These are phyloP conservation scores for Coniferiporia weirii DNA, from an alignment of 1,284 basidiomycete genomes.

Conservation along the genomic window DNA sequence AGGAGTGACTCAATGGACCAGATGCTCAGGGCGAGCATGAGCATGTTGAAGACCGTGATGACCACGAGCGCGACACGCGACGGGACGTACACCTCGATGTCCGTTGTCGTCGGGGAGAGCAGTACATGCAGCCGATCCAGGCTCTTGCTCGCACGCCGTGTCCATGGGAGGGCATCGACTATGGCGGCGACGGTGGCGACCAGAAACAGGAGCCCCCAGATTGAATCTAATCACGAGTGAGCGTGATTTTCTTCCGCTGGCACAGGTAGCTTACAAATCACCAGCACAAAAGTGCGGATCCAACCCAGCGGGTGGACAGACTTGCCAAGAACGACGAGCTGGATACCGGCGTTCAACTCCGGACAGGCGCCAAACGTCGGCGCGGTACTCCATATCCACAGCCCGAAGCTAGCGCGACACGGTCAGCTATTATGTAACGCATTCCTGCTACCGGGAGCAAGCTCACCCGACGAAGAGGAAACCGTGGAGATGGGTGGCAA, in stretches of 20 bases:
- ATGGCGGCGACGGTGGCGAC: constrained; percentile 5
- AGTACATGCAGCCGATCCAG: background rate
- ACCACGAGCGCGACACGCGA: constrained; percentile 1
- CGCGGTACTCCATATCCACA: constrained; percentile 17
- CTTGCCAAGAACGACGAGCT: constrained; percentile 16
- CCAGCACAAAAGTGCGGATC: constrained; percentile 12
- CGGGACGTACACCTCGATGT: constrained; percentile 1
- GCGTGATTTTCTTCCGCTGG: background rate
- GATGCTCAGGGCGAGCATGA: constrained; percentile 13
- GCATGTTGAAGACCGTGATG: constrained; percentile 15
- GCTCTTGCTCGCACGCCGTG: background rate
- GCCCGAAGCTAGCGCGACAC: constrained; percentile 7
- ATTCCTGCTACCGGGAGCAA: background rate
- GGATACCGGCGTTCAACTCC: constrained; percentile 7
- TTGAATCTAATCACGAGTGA: constrained; percentile 3
- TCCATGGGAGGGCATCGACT: background rate
- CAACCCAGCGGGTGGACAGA: constrained; percentile 12
- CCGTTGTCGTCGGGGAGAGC: background rate
- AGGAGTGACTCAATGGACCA: constrained; percentile 15
- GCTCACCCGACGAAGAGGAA: constrained; percentile 17
- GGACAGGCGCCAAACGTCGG: constrained; percentile 13
- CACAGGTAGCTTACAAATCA: constrained; percentile 5
- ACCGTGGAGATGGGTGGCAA: constrained; percentile 16
- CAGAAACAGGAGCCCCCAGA: constrained; percentile 14
- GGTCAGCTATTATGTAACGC: background rate